Evolutionary conservation across 345 rosid genomes (phyloP).

Genomic region (Linum usitatissimum): DNA sequence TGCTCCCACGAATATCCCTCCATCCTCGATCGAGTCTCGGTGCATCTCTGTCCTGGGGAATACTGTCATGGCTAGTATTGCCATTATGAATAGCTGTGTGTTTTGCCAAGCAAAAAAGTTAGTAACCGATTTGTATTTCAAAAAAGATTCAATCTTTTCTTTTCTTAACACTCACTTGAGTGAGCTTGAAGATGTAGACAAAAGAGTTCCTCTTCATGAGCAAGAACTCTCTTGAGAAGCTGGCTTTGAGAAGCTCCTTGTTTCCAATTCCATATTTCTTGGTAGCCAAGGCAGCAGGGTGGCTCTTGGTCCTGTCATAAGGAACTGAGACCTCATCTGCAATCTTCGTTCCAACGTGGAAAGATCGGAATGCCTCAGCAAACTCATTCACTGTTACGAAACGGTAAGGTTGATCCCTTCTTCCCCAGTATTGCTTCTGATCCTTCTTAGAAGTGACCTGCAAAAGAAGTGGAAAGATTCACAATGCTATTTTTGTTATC

Average conservation of each 20-base stretch:
- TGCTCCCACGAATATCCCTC: not conserved
- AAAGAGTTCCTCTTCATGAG: constrained; percentile 1
- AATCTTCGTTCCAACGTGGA: constrained; percentile 1
- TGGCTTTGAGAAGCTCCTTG: not conserved
- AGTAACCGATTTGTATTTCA: too few species aligned
- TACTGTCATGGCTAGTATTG: not conserved
- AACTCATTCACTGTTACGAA: not conserved
- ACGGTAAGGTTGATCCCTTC: not conserved
- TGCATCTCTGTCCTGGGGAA: not conserved
- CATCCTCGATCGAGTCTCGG: not conserved
- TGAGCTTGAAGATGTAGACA: not conserved
- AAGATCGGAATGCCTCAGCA: not conserved
- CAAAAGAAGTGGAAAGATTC: not conserved
- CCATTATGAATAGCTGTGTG: not conserved
- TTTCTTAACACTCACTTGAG: not conserved
- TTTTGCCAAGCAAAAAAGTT: not conserved
- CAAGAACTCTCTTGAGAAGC: constrained; percentile 3
- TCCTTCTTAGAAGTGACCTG: constrained; percentile 3
- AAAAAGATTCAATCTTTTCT: too few species aligned
- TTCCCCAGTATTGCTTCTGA: constrained; percentile 1
- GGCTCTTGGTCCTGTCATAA: not conserved
- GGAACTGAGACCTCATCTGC: not conserved
- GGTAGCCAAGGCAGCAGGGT: constrained; percentile 6
- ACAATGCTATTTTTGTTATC: not conserved
- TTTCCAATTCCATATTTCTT: not conserved